Evolutionary conservation across 768 basidiomycete genomes (phyloP).

Genomic region (Inosperma sp.): DNA sequence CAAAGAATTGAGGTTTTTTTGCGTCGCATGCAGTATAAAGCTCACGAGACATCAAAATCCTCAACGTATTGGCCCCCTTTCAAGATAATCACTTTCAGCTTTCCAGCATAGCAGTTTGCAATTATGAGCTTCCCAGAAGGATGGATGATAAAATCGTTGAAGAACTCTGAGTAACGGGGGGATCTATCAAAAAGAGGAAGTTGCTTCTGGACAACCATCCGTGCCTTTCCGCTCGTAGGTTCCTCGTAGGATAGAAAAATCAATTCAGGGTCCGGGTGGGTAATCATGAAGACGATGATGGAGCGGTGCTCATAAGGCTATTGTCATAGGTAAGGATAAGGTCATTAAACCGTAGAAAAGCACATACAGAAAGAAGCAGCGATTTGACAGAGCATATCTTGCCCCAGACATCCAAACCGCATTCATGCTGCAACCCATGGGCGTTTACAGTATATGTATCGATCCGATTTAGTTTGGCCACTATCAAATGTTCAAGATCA

Average conservation of each 20-base stretch:
- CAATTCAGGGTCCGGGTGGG: constrained; percentile 73
- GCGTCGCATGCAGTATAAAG: constrained; percentile 14
- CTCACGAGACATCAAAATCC: constrained; percentile 65
- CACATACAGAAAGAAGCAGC: constrained; percentile 50
- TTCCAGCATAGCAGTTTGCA: constrained; percentile 64
- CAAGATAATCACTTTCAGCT: constrained; percentile 59
- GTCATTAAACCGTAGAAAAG: neutral
- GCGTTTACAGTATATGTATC: constrained; percentile 64
- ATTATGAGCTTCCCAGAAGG: constrained; percentile 57
- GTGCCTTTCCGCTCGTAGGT: constrained; percentile 28
- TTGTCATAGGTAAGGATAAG: constrained; percentile 7
- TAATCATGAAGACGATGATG: constrained; percentile 63
- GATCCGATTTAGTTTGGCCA: constrained; percentile 61
- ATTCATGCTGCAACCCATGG: constrained; percentile 57
- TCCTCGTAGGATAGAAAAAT: constrained; percentile 54
- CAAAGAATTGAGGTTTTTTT: constrained; percentile 4
- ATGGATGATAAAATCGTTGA: constrained; percentile 63
- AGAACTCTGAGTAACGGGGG: constrained; percentile 65
- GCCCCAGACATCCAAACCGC: constrained; percentile 65
- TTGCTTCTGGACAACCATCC: constrained; percentile 39
- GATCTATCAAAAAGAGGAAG: constrained; percentile 53
- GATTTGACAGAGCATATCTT: constrained; percentile 53
- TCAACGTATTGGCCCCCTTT: constrained; percentile 49
- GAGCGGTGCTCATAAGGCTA: constrained; percentile 35
- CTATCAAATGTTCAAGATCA: constrained; percentile 58